Conservation (phyloP, 345 rosid genomes). For the Gossypium mustelinum region DNA sequence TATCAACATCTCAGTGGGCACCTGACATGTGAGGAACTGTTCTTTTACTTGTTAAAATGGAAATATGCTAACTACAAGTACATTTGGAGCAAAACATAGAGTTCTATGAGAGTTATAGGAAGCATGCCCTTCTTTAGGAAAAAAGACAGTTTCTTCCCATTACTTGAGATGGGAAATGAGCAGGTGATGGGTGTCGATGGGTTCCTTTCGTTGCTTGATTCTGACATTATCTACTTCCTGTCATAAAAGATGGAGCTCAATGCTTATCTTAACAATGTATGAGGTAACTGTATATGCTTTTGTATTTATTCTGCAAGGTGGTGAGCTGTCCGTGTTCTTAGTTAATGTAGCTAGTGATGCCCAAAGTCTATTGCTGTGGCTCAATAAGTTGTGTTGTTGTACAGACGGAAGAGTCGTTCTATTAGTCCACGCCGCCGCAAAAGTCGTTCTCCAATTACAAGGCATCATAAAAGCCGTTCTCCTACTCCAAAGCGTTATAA, state of each 20-base stretch:
- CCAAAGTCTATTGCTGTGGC: slow-evolving; percentile 25
- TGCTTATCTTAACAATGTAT: slow-evolving; percentile 65
- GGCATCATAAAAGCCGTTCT: slow-evolving; percentile 66
- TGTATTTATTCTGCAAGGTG: slow-evolving; percentile 31
- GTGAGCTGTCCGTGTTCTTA: slow-evolving; percentile 34
- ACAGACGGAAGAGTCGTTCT: slow-evolving; percentile 88
- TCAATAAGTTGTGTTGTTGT: slow-evolving; percentile 35
- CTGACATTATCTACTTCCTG: slow-evolving; percentile 83
- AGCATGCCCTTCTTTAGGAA: slow-evolving; percentile 29
- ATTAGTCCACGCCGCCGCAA: slow-evolving; percentile 62
- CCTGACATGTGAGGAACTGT: slow-evolving; percentile 8
- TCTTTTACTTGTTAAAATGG: slow-evolving; percentile 8
- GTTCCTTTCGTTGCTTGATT: slow-evolving; percentile 78
- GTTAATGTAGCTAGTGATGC: slow-evolving; percentile 26
- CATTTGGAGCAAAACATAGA: slow-evolving; percentile 21
- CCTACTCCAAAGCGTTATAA: slow-evolving; percentile 66
- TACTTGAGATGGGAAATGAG: slow-evolving; percentile 58
- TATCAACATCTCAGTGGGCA: not conserved
- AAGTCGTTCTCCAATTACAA: slow-evolving; percentile 59
- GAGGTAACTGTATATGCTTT: slow-evolving; percentile 92
- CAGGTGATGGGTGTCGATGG: slow-evolving; percentile 73
- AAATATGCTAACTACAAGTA: slow-evolving; percentile 7
- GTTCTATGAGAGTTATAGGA: slow-evolving; percentile 28
- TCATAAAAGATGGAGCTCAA: slow-evolving; percentile 90
- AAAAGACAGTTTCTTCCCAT: slow-evolving; percentile 40